A percentile compares a stretch with the other conserved stretches of the same genome.
These are phyloP conservation scores for Xylariales sp. DNA, from an alignment of 2,329 filamentous ascomycete genomes.

Conservation along the genomic window DNA sequence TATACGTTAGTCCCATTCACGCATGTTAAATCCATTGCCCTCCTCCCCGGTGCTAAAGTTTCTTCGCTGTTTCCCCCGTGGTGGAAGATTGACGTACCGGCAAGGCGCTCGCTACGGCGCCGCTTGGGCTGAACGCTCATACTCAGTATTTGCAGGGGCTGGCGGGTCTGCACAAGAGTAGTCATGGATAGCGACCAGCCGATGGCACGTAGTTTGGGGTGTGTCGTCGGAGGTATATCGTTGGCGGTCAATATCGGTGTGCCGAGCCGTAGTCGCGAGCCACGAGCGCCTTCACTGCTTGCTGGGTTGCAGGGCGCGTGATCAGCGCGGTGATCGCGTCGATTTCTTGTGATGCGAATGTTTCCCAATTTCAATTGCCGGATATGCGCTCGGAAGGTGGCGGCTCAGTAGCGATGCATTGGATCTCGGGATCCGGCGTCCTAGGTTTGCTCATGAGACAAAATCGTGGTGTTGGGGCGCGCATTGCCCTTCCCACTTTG, in stretches of 20 bases:
- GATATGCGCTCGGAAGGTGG: neutral
- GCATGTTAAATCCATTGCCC: too few species aligned
- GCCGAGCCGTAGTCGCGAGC: too few species aligned
- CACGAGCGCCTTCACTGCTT: too few species aligned
- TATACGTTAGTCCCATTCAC: too few species aligned
- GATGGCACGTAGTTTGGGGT: too few species aligned
- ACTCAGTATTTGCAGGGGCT: conserved; percentile 63
- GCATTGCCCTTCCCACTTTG: conserved; percentile 4
- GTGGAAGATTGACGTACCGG: conserved; percentile 42
- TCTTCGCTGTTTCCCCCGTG: neutral
- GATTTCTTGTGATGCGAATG: conserved; percentile 4
- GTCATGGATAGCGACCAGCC: conserved; percentile 72
- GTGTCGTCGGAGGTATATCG: conserved; percentile 18
- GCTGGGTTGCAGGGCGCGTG: too few species aligned
- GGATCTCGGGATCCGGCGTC: neutral
- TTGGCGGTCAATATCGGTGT: neutral
- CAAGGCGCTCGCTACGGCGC: conserved; percentile 60
- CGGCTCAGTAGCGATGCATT: neutral
- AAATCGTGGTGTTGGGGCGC: conserved; percentile 5
- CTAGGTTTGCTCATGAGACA: neutral
- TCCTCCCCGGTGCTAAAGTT: neutral
- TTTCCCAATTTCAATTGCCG: neutral
- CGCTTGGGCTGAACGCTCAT: conserved; percentile 61
- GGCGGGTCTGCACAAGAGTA: conserved; percentile 61
- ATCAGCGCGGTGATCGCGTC: conserved; percentile 16